A percentile compares a stretch with the other conserved stretches of the same genome.
Conservation (phyloP, 2,329 filamentous ascomycete species). For the Saccharata proteae region DNA sequence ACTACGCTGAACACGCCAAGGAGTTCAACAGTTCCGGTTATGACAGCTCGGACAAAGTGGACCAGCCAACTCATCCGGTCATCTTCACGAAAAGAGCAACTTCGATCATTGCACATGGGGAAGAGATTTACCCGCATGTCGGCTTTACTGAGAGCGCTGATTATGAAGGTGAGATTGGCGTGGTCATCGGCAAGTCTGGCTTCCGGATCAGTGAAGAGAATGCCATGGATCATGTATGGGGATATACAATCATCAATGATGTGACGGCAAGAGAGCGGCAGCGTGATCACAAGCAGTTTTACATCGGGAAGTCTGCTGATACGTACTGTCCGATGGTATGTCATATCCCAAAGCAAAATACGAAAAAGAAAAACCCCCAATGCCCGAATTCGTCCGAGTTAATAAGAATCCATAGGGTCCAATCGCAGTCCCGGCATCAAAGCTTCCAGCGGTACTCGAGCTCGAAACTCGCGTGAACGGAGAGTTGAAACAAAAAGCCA, state of each 20-base stretch:
- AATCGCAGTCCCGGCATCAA: constrained; percentile 36
- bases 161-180: constrained; percentile 46
- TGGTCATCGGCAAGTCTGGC: constrained; percentile 42
- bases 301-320: constrained; percentile 44
- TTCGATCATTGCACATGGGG: constrained; percentile 38
- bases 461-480: constrained; percentile 39
- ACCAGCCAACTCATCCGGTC: constrained; percentile 41
- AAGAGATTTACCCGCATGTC: constrained; percentile 34
- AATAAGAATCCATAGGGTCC: constrained; percentile 28
- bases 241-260: constrained; percentile 46
- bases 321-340: constrained; percentile 43
- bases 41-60: constrained; percentile 43
- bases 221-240: constrained; percentile 42
- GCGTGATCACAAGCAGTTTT: constrained; percentile 49
- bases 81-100: constrained; percentile 45
- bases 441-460: constrained; percentile 30
- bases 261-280: constrained; percentile 44
- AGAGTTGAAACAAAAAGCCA: constrained; percentile 37
- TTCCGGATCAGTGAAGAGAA: constrained; percentile 31
- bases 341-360: not conserved
- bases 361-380: not conserved
- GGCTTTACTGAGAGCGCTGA: constrained; percentile 39
- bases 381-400: not conserved
- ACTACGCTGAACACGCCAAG: constrained; percentile 45
- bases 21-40: constrained; percentile 46